Percentiles rank a stretch among this genome's conserved stretches.
Conservation (phyloP, 2,329 filamentous ascomycete species). For the Botrytis aclada region DNA sequence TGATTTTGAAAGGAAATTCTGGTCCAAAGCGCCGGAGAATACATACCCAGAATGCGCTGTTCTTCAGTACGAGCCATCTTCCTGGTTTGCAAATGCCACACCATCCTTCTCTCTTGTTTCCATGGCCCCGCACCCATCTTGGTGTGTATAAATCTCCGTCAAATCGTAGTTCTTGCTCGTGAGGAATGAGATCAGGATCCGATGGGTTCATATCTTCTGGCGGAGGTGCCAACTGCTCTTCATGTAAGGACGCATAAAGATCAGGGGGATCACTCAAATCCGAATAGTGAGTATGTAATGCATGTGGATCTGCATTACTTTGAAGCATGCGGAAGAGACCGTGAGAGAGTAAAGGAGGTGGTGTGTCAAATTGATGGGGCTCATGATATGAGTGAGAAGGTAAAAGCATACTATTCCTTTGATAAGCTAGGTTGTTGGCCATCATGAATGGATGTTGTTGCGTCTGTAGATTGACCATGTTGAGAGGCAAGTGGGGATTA, state of each 20-base stretch:
- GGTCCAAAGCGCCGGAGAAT: background rate
- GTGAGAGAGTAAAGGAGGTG: slow-evolving; percentile 63
- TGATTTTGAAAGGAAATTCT: background rate
- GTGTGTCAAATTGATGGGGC: slow-evolving; percentile 54
- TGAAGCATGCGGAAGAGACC: slow-evolving; percentile 71
- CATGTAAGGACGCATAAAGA: slow-evolving; percentile 69
- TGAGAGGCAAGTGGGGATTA: slow-evolving; percentile 47
- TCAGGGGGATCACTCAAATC: slow-evolving; percentile 75
- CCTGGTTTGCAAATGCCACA: slow-evolving; percentile 85
- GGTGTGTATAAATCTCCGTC: slow-evolving; percentile 81
- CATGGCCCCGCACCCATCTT: slow-evolving; percentile 78
- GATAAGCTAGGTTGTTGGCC: slow-evolving; percentile 50
- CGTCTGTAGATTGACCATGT: slow-evolving; percentile 53
- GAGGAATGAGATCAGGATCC: slow-evolving; percentile 71
- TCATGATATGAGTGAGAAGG: slow-evolving; percentile 49
- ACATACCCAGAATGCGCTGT: slow-evolving; percentile 71
- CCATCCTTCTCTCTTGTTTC: slow-evolving; percentile 86
- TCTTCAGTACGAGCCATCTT: slow-evolving; percentile 83
- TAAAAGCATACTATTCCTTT: slow-evolving; percentile 58
- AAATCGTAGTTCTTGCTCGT: slow-evolving; percentile 76
- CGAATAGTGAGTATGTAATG: slow-evolving; percentile 66
- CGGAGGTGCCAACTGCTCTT: slow-evolving; percentile 70
- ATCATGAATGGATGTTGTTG: slow-evolving; percentile 56
- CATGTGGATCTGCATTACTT: slow-evolving; percentile 69
- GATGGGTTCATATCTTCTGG: slow-evolving; percentile 78